Evolutionary conservation across 2,329 filamentous ascomycete species (phyloP).

Genomic region (Cladorrhinum sp.): DNA sequence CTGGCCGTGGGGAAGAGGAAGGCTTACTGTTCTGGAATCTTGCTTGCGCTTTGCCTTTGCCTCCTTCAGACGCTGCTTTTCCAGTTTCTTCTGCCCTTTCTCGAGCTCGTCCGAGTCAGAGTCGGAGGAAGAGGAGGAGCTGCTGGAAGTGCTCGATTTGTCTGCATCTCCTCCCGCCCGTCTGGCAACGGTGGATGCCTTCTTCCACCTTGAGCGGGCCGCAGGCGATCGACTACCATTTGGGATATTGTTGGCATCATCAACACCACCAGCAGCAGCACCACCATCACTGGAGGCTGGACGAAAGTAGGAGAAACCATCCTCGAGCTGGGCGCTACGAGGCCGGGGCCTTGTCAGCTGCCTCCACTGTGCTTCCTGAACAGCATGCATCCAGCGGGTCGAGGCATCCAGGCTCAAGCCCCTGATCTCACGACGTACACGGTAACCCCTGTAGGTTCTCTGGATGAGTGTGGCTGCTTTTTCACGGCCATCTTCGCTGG

Average conservation of each 20-base stretch:
- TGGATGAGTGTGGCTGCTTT: conserved; percentile 59
- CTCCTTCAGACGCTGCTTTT: conserved; percentile 42
- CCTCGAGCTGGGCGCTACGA: conserved; percentile 27
- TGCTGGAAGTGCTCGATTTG: conserved; percentile 35
- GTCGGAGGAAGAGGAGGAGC: conserved; percentile 30
- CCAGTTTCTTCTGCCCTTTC: conserved; percentile 37
- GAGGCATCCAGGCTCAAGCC: conserved; percentile 68
- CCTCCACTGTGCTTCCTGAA: conserved; percentile 56
- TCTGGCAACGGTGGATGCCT: conserved; percentile 66
- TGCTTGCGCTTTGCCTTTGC: conserved; percentile 58
- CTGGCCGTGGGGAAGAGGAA: background rate
- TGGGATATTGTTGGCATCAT: conserved; percentile 3
- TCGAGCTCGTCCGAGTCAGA: conserved; percentile 27
- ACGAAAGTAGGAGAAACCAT: conserved; percentile 13
- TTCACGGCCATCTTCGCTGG: conserved; percentile 26
- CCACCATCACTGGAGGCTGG: background rate
- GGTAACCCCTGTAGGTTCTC: conserved; percentile 75
- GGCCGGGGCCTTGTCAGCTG: conserved; percentile 46
- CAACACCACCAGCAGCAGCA: background rate
- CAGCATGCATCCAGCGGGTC: conserved; percentile 68
- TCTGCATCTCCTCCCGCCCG: conserved; percentile 68
- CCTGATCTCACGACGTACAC: conserved; percentile 65
- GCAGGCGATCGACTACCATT: conserved; percentile 18
- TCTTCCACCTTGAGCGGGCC: conserved; percentile 72
- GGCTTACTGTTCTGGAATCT: conserved; percentile 57